Evolutionary conservation across 1,284 basidiomycete species (phyloP).

Genomic region (Coniferiporia weirii): DNA sequence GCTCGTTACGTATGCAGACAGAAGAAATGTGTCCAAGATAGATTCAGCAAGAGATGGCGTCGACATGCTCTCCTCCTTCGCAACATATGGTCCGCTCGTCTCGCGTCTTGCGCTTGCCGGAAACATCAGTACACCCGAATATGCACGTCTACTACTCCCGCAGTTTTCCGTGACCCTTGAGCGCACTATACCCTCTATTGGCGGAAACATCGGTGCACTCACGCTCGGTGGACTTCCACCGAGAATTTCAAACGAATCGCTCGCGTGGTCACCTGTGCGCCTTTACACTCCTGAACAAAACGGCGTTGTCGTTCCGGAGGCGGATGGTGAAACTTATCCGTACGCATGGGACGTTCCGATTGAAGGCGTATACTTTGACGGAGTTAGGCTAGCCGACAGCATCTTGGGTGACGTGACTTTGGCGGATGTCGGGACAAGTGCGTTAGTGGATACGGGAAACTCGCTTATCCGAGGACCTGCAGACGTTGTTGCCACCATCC

Average conservation of each 20-base stretch:
- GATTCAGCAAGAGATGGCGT: neutral
- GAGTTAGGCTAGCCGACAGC: constrained; percentile 38
- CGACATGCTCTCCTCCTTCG: constrained; percentile 19
- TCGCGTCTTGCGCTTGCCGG: constrained; percentile 18
- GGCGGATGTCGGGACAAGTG: constrained; percentile 33
- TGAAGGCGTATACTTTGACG: constrained; percentile 53
- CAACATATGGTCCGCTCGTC: constrained; percentile 20
- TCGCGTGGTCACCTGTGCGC: constrained; percentile 50
- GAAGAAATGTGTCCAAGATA: neutral
- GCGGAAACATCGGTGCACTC: constrained; percentile 33
- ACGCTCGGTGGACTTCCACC: constrained; percentile 47
- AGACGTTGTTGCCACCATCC: constrained; percentile 44
- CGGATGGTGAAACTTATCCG: constrained; percentile 21
- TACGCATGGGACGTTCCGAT: constrained; percentile 55
- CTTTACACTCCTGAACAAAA: constrained; percentile 37
- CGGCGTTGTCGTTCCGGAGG: constrained; percentile 25
- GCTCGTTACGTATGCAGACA: neutral
- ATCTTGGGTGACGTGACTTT: constrained; percentile 29
- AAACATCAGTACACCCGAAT: neutral
- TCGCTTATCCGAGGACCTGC: constrained; percentile 51
- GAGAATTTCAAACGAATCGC: constrained; percentile 32
- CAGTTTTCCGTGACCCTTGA: constrained; percentile 35
- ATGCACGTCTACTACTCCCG: constrained; percentile 11
- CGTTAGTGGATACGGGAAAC: constrained; percentile 55
- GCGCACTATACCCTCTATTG: constrained; percentile 41